Evolutionary conservation across 345 rosid species (phyloP).

Genomic region (Hirschfeldia incana): DNA sequence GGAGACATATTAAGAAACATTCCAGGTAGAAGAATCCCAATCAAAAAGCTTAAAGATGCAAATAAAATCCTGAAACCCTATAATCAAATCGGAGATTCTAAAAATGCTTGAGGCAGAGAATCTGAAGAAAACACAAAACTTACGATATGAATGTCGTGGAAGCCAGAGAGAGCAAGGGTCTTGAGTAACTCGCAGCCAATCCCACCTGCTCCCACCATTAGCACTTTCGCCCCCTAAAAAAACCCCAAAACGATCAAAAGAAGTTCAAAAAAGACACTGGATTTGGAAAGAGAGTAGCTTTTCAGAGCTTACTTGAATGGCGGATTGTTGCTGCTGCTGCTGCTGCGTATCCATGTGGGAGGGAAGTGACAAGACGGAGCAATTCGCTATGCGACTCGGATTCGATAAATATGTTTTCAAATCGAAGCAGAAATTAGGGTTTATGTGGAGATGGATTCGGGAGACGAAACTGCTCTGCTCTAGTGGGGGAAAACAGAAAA

Average conservation of each 20-base stretch:
- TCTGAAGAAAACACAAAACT: conserved; percentile 29
- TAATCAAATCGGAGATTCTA: not conserved
- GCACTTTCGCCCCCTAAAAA: conserved; percentile 87
- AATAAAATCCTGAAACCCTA: not conserved
- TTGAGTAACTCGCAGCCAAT: conserved; percentile 98
- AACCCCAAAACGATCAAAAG: not conserved
- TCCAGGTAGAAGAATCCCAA: conserved; percentile 8
- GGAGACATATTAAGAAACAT: not conserved
- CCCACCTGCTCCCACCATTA: conserved; percentile 99
- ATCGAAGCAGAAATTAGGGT: conserved; percentile 27
- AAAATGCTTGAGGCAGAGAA: not conserved
- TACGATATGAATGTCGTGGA: conserved; percentile 91
- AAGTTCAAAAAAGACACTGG: conserved; percentile 20
- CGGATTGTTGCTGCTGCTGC: conserved; percentile 40
- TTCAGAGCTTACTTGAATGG: conserved; percentile 55
- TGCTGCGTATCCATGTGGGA: conserved; percentile 53
- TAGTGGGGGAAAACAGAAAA: not conserved
- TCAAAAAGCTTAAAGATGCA: not conserved
- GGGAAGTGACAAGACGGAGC: not conserved
- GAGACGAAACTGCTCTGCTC: conserved; percentile 22
- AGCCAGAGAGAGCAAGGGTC: conserved; percentile 93
- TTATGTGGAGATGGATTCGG: conserved; percentile 34
- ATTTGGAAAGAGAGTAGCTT: not conserved
- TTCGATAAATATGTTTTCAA: not conserved
- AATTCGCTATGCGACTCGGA: not conserved